Base-by-base conservation (phyloP, 352 stramenopile species). In the Pythium apleroticum region DNA sequence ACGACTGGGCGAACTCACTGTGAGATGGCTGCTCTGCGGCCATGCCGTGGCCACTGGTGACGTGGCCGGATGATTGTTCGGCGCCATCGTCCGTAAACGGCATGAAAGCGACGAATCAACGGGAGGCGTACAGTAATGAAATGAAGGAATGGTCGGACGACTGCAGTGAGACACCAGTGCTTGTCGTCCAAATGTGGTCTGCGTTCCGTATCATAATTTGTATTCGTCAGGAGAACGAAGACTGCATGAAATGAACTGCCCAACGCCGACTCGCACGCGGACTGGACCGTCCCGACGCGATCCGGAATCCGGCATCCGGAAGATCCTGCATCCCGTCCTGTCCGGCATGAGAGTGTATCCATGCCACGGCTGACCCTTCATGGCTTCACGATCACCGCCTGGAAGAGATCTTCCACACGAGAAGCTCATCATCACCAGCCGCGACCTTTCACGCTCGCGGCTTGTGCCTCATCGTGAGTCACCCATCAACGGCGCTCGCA, bases 61-160 rank as follows among this genome's bases (percentile, higher is more conserved):
- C 7, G 8, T 41, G 11, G 33, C 37, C 9, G 37, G 37, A 50
- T 50, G 43, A 50, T 50, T 50, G 43, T n/a, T 5, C 2, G 2
- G 43, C n/a, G 12, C 8, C 15, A 48, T 48, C 39, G 11, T 48
- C 39, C 17, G 17, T 14, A 22, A n/a, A 19, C 35, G 14, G 14
- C 35, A 43, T 43, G 19, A n/a, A 48, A 24, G 43, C 19, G 43
- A 50, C 43, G 43, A 50, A 50, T 50, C 43, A 50, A 27, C 43
- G 17, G 12, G n/a, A 50, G n/a, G n/a, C n/a, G n/a, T n/a, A n/a
- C n/a, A n/a, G n/a, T n/a, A 19, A 20, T 24, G 39, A 25, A 50
- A 14, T 50, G 4, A 27, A 15, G n/a, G n/a, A n/a, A n/a, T n/a
- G n/a, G n/a, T n/a, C n/a, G n/a, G n/a, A n/a, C n/a, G n/a, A n/a